Conservation (phyloP, 345 rosid genomes). For the Rhodomyrtus tomentosa region DNA sequence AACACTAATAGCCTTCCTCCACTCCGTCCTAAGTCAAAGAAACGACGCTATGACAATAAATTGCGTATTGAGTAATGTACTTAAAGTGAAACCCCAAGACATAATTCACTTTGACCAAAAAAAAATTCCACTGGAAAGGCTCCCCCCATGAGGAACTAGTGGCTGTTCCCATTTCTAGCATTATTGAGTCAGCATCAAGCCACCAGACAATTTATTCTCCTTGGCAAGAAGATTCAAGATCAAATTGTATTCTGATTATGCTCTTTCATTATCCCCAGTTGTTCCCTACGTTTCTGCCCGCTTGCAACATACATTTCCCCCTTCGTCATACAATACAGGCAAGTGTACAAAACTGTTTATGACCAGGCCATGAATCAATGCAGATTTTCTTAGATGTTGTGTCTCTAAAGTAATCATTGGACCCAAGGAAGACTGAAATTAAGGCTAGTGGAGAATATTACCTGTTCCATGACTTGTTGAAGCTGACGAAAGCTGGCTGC, state of each 20-base stretch:
- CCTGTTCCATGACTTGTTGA: conserved; percentile 66
- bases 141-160: not conserved
- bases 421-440: conserved; percentile 6
- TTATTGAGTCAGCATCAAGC: not conserved
- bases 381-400: not conserved
- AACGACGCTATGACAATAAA: not conserved
- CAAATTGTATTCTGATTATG: not conserved
- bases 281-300: not conserved
- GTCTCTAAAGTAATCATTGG: not conserved
- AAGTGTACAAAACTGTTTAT: not conserved
- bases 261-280: not conserved
- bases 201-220: not conserved
- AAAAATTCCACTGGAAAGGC: not conserved
- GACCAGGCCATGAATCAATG: not conserved
- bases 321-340: not conserved
- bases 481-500: conserved; percentile 81
- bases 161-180: not conserved
- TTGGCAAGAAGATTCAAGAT: not conserved
- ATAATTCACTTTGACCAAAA: too few relatives aligned
- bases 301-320: not conserved
- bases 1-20: too few relatives aligned
- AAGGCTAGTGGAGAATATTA: not conserved
- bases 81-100: not conserved
- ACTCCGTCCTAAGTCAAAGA: not conserved
- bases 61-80: not conserved